These are phyloP conservation scores for Pythium chondricola DNA, from an alignment of 352 stramenopile species.

Conservation along the genomic window DNA sequence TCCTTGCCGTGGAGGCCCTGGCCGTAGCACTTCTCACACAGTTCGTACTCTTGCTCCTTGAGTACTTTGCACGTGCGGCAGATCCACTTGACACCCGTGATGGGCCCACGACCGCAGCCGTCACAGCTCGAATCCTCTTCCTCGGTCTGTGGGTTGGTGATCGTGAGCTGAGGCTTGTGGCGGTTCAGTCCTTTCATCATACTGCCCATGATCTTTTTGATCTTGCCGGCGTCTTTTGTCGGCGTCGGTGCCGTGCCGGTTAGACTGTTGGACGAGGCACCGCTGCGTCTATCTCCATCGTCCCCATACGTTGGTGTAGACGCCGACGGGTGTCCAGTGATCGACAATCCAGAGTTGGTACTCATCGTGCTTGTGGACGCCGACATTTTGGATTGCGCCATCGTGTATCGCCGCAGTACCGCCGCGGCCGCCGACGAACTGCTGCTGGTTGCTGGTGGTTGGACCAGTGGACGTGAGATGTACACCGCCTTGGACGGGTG, in stretches of 20 bases:
- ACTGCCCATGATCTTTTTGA: conserved; percentile 76
- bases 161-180: conserved; percentile 34
- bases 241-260: conserved; percentile 4
- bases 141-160: conserved; percentile 16
- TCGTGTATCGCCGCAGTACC: neutral
- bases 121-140: conserved; percentile 58
- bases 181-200: conserved; percentile 63
- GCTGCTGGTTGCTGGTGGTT: conserved; percentile 11
- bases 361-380: conserved; percentile 1
- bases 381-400: conserved; percentile 1
- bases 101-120: conserved; percentile 48
- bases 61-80: conserved; percentile 53
- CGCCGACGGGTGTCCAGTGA: conserved; percentile 1
- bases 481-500: conserved; percentile 67
- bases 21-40: conserved; percentile 75
- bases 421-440: conserved; percentile 24
- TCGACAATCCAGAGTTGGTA: neutral
- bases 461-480: conserved; percentile 40
- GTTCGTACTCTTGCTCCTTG: conserved; percentile 41
- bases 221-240: conserved; percentile 45
- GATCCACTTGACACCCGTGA: conserved; percentile 52
- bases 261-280: conserved; percentile 12
- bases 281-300: conserved; percentile 25
- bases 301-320: neutral
- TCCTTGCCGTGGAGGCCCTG: conserved; percentile 68